Evolutionary conservation across 2,329 filamentous ascomycete genomes (phyloP), one percentile per base, ranked within the genome.

Genomic region (Pseudogymnoascus sp.): DNA sequence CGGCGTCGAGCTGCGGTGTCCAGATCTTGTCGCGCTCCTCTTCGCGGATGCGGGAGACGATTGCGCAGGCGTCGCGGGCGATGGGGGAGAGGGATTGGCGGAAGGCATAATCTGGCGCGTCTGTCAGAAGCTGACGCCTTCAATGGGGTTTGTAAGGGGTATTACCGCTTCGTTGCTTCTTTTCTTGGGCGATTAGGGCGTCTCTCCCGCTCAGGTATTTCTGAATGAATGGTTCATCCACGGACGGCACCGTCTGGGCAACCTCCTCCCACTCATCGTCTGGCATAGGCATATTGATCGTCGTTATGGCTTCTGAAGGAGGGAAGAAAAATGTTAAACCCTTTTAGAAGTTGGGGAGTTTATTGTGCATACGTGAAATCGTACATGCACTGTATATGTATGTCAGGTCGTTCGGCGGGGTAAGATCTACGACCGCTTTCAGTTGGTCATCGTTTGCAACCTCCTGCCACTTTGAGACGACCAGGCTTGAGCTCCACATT

Each of bases 151-250:
- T 31, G 33, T 22, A 38, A 53, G 62, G 60, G 62, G 37, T 66
- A 77, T 66, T 74, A 89, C 91, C 92, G 74, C 91, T 92, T 64
- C 93, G 86, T 71, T 90, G 84, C 70, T 87, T 89, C 75, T 90
- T 88, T 75, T 98, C 95, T 72, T 96, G 84, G 16, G 81, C 81
- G 63, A 96, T 89, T 61, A 98, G 82, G 26, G 85, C 86, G 69
- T 88, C 82, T 60, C 93, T 85, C 22, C 91, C 91, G 46, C 84
- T 77, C 40, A 96, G 78, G 72, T 96, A 97, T 73, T 93, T 86
- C 70, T 91, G 85, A 56, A 97, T 83, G 74, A 96, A 92, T 0
- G 88, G 85, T 70, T 96, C 91, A 8, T 84, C 78, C 19, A 76
- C 76, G 1, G 76, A 75, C 4, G 86, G 86, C 38, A 89, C 76